phyloP scores from a whole-genome alignment of 257 asterid genomes.

The Marsdenia floribunda region DNA sequence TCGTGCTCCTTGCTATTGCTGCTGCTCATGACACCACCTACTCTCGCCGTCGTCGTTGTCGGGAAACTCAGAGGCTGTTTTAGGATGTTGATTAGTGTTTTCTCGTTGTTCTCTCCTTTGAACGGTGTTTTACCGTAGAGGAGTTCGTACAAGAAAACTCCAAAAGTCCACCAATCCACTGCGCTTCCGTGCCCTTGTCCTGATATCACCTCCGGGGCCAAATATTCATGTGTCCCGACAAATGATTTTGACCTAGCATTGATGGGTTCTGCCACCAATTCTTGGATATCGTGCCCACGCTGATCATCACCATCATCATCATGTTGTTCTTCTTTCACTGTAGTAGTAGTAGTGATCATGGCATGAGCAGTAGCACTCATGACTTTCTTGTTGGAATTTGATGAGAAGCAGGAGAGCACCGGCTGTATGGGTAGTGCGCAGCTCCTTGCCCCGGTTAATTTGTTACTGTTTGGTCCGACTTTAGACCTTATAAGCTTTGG shows the following conservation, averaged over 20 bases:
- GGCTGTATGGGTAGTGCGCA: slow-evolving; percentile 34
- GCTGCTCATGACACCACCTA: no score
- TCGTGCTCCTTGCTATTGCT: slow-evolving; percentile 30
- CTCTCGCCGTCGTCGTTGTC: slow-evolving; percentile 18
- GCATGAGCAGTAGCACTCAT: not conserved
- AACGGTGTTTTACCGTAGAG: slow-evolving; percentile 64
- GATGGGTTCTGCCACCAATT: slow-evolving; percentile 63
- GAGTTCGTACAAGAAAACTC: slow-evolving; percentile 60
- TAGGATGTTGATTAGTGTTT: slow-evolving; percentile 58
- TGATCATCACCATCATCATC: not conserved
- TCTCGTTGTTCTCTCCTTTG: slow-evolving; percentile 64
- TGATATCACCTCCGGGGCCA: slow-evolving; percentile 79
- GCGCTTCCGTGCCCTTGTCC: slow-evolving; percentile 89
- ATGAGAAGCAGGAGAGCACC: slow-evolving; percentile 37
- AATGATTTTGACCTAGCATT: slow-evolving; percentile 68
- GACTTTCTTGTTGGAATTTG: slow-evolving; percentile 15
- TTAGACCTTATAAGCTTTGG: slow-evolving; percentile 35
- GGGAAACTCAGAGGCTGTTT: slow-evolving; percentile 53
- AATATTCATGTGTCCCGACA: slow-evolving; percentile 79
- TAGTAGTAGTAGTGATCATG: not conserved
- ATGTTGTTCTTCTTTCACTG: not conserved
- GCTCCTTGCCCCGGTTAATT: slow-evolving; percentile 12
- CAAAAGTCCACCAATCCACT: slow-evolving; percentile 89
- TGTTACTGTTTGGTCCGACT: slow-evolving; percentile 8
- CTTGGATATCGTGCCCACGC: slow-evolving; percentile 7